A percentile compares a stretch with the other conserved stretches of the same genome.
phyloP scores from a whole-genome alignment of 257 asterid species.

The Penstemon newberryi region DNA sequence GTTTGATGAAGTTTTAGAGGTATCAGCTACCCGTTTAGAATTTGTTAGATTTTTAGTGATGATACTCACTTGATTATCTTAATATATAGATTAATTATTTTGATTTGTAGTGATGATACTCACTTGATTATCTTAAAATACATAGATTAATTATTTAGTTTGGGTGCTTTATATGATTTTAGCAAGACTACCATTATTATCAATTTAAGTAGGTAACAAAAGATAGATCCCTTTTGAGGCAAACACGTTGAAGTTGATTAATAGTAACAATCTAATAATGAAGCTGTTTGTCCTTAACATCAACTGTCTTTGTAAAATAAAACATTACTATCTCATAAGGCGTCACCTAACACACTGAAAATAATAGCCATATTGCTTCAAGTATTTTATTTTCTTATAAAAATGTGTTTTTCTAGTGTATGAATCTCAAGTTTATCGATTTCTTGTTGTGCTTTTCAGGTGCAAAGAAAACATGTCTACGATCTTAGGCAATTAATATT shows the following conservation, averaged over 20 bases:
- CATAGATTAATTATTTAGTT: background rate
- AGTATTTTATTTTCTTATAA: background rate
- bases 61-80: constrained; percentile 1
- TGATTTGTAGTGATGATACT: background rate
- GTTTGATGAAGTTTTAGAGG: constrained; percentile 99
- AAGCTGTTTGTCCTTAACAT: no score
- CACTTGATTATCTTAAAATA: background rate
- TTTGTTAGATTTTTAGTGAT: background rate
- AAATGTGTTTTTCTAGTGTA: constrained; percentile 10
- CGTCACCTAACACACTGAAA: background rate
- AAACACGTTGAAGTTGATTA: background rate
- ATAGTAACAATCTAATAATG: background rate
- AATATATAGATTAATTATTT: background rate
- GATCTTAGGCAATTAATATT: constrained; percentile 89
- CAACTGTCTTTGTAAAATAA: no score
- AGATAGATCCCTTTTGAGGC: background rate
- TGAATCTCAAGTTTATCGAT: constrained; percentile 10
- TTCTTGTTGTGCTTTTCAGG: constrained; percentile 51
- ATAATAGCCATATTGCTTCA: background rate
- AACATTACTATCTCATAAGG: background rate
- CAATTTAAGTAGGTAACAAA: background rate
- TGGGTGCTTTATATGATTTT: background rate
- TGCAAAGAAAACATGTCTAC: constrained; percentile 94
- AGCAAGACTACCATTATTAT: background rate
- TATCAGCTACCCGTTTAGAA: constrained; percentile 32